Evolutionary conservation across 331 rosid genomes (phyloP), one percentile per base, ranked within the genome.

Genomic region (Arachis monticola): DNA sequence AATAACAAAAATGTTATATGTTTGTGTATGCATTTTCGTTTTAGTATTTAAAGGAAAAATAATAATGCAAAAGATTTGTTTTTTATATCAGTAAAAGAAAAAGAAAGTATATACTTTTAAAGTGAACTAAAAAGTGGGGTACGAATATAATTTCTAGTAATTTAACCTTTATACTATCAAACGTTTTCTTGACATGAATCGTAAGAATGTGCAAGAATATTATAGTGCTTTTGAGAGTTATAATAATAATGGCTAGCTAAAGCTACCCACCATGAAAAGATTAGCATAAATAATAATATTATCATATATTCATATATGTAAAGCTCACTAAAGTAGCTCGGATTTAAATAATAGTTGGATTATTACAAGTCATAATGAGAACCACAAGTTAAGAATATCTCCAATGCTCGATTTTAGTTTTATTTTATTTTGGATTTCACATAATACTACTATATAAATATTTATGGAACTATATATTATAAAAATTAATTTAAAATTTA

Each of bases 211-310:
- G 70, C 76, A 81, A 68, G 77, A 27, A 62, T 52, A 62, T 47
- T 82, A 82, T 84, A 73, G 79, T 79, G 93, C 92, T 88, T 88
- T 93, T 83, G 76, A 87, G 91, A 86, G 71, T 75, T 82, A 86
- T 75, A 77, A 94, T 27, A 27, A 27, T 91, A 73, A 93, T 91
- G 86, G 85, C 81, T 22, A 60, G 63, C 77, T 85, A 91, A 88
- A 86, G 89, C 86, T 77, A 84, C 73, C 64, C 61, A 41, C 79
- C 61, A 27, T 77, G 74, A 70, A 79, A 81, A 86, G 84, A 78
- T 81, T 72, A 70, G 62, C 82, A 77, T 83, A 77, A 86, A 81
- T 81, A 78, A 83, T 9, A 59, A 31, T 60, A 75, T 77, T 86
- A 27, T 27, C 30, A 27, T 27, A 27, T 27, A 27, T 27, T 27